Evolutionary conservation across 805 yeast genomes (phyloP).

Genomic region (Metschnikowia kofuensis): DNA sequence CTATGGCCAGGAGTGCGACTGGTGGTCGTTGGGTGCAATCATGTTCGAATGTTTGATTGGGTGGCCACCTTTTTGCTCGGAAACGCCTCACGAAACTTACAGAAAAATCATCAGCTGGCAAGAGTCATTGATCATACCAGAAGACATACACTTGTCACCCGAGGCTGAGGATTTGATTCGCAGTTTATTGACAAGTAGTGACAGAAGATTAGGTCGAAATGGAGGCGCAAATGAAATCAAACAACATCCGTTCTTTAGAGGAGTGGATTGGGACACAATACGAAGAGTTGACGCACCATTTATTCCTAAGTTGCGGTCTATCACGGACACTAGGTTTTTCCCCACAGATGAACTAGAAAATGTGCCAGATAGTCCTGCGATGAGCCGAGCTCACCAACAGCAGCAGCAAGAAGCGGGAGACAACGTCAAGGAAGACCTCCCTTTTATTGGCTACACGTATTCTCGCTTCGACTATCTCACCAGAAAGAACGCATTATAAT

Average conservation of each 20-base stretch:
- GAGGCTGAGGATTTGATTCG: constrained; percentile 87
- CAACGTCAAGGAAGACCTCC: constrained; percentile 80
- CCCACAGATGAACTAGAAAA: constrained; percentile 96
- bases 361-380: constrained; percentile 81
- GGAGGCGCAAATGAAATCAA: constrained; percentile 94
- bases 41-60: constrained; percentile 96
- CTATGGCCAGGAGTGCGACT: constrained; percentile 94
- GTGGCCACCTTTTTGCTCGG: constrained; percentile 97
- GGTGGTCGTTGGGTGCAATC: constrained; percentile 97
- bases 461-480: constrained; percentile 92
- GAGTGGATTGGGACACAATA: constrained; percentile 93
- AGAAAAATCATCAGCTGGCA: constrained; percentile 89
- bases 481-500: constrained; percentile 55
- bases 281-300: constrained; percentile 90
- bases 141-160: constrained; percentile 83
- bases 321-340: constrained; percentile 96
- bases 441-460: constrained; percentile 96
- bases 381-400: constrained; percentile 57
- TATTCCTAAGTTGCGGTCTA: constrained; percentile 84
- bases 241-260: constrained; percentile 87
- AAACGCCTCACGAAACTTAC: constrained; percentile 91
- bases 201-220: constrained; percentile 76
- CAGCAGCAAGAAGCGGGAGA: constrained; percentile 49
- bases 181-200: constrained; percentile 71
- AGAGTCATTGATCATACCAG: constrained; percentile 84